These are phyloP conservation scores for Hanseniaspora mollemarum DNA, from an alignment of 805 yeast species.

Conservation along the genomic window DNA sequence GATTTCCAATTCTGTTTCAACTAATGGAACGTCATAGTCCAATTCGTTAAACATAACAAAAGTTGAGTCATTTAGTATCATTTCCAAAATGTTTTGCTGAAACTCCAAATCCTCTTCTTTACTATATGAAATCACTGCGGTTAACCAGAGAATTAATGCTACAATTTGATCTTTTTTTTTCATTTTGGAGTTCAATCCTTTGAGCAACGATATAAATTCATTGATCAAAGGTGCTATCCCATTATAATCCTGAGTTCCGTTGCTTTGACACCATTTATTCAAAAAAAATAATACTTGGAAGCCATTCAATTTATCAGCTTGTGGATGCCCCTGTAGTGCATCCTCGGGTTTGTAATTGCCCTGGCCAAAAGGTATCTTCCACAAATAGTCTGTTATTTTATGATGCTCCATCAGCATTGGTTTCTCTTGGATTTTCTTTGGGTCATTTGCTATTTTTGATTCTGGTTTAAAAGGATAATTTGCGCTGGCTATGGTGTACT, in stretches of 20 bases:
- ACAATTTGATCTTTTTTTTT: conserved; percentile 7
- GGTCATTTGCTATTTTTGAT: neutral
- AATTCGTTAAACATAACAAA: conserved; percentile 6
- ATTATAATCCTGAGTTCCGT: conserved; percentile 2
- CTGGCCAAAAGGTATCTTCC: neutral
- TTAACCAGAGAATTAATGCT: conserved; percentile 5
- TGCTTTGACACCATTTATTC: conserved; percentile 9
- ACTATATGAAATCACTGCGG: conserved; percentile 5
- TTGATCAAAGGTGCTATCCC: neutral
- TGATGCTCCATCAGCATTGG: neutral
- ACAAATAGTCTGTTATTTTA: neutral
- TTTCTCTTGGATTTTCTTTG: conserved; percentile 1
- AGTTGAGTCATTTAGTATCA: conserved; percentile 4
- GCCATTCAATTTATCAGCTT: conserved; percentile 11
- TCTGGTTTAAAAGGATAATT: conserved; percentile 5
- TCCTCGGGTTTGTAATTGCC: neutral
- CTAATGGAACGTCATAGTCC: conserved; percentile 3
- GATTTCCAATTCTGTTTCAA: neutral
- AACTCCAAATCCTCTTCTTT: conserved; percentile 8
- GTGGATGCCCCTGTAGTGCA: neutral
- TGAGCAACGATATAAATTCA: neutral
- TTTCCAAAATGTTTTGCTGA: conserved; percentile 6
- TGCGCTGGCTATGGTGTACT: neutral
- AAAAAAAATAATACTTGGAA: conserved; percentile 3
- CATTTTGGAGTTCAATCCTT: neutral